Evolutionary conservation across 176 grass and related monocot genomes (phyloP).

Genomic region (Rhipidocladum racemiflorum): DNA sequence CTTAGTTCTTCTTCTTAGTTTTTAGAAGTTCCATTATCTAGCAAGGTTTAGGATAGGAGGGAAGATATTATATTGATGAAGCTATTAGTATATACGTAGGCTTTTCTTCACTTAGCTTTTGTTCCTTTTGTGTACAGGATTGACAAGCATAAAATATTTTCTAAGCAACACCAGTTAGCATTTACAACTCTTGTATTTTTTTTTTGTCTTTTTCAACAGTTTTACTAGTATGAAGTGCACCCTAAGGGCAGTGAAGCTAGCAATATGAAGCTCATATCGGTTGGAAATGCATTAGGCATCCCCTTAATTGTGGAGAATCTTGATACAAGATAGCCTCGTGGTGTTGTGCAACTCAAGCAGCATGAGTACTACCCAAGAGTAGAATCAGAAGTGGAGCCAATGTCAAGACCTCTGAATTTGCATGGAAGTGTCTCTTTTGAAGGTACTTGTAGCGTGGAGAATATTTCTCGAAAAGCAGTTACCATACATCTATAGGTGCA

Average conservation of each 20-base stretch:
- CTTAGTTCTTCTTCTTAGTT: no score
- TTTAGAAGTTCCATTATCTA: no score
- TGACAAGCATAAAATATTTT: background rate
- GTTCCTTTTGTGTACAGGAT: background rate
- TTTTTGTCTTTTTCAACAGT: background rate
- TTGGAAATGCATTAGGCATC: constrained; percentile 14
- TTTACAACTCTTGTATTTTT: background rate
- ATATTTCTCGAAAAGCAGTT: background rate
- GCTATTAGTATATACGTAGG: no score
- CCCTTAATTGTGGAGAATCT: constrained; percentile 4
- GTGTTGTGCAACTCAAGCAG: background rate
- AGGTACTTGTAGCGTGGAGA: background rate
- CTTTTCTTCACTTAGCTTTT: background rate
- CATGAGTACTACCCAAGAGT: background rate
- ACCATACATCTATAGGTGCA: background rate
- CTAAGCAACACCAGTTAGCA: background rate
- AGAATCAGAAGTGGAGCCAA: background rate
- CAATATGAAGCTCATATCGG: background rate
- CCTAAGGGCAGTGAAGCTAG: background rate
- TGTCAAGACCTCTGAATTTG: background rate
- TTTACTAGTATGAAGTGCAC: background rate
- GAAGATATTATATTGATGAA: no score
- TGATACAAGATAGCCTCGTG: background rate
- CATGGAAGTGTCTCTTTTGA: background rate
- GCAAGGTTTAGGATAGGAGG: no score